phyloP scores from a whole-genome alignment of 306 rosid species.

The Acacia acuminata region DNA sequence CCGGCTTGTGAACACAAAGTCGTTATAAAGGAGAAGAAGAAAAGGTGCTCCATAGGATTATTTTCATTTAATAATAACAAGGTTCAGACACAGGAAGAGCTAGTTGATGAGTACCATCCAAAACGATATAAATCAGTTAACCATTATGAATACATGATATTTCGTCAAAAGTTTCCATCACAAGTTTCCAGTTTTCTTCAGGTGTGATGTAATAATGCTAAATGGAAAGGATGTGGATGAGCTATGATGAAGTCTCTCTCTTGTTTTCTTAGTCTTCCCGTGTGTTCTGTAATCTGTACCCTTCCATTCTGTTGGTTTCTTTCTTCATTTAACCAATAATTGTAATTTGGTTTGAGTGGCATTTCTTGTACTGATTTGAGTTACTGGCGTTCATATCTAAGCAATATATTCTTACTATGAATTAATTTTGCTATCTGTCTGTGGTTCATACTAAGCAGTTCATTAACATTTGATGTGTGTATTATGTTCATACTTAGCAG shows the following conservation, averaged over 20 bases:
- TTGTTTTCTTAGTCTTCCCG: neutral
- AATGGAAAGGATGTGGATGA: too few relatives aligned
- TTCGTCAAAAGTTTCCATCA: neutral
- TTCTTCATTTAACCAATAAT: neutral
- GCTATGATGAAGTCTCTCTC: neutral
- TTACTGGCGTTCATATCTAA: neutral
- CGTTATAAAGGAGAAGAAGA: constrained; percentile 26
- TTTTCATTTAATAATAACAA: constrained; percentile 27
- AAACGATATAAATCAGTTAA: constrained; percentile 29
- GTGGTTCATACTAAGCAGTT: too few relatives aligned
- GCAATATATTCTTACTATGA: too few relatives aligned
- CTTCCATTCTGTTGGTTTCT: neutral
- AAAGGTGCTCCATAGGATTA: constrained; percentile 37
- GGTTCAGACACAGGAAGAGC: constrained; percentile 27
- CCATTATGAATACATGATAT: constrained; percentile 24
- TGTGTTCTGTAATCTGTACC: too few relatives aligned
- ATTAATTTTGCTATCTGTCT: too few relatives aligned
- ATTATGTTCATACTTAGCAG: too few relatives aligned
- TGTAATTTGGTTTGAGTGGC: neutral
- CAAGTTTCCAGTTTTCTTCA: neutral
- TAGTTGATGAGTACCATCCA: constrained; percentile 39
- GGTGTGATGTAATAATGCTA: neutral
- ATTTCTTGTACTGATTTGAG: neutral
- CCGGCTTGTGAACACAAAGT: constrained; percentile 31
- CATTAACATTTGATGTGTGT: too few relatives aligned